Base-by-base conservation (phyloP, 441 rosid genomes). In the Jatropha multifida region DNA sequence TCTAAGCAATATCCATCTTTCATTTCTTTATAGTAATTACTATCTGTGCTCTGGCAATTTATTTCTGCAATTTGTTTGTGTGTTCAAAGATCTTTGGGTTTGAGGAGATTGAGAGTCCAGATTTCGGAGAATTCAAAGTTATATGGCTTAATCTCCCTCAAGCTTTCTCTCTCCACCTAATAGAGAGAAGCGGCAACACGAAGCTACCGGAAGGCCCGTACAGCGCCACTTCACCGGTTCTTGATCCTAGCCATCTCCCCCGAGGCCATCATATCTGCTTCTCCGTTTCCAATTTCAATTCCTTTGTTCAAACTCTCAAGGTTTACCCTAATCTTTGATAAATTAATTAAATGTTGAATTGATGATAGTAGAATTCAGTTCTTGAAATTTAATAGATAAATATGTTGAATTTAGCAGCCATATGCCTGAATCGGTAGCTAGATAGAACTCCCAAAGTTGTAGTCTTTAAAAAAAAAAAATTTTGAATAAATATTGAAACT, bases 191-290 rank as follows among this genome's bases (percentile, higher is more conserved):
- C 82, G 86, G 88, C 58, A 75, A 69, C 56, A 77, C 90, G 17
- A 90, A 83, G 75, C 95, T 94, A 60, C 97, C 97, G 0, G 97
- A 94, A 81, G 86, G 97, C 52, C 97, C 98, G 5, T 92, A 79
- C 82, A 90, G 95, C 77, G 85, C 97, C 60, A 60, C 83, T 15
- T 80, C 93, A 0, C 83, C 93, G 0, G 83, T 86, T 74, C 79
- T 58, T 8, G 93, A 92, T 76, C 95, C 94, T 68, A 82, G 87
- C 83, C 88, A 92, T 81, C 91, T 94, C 63, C 87, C 90, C 61
- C 69, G 90, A 74, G 93, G 97, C 70, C 97, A 91, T 74, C 98
- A 94, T 74, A 78, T 94, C 83, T 90, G 97, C 88, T 84, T 94
- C 90, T 74, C 90, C 23, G 85, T 90, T 81, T 75, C 95, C 71